These are phyloP conservation scores for Cercospora brassicicola DNA, from an alignment of 2,329 filamentous ascomycete species.

Conservation along the genomic window DNA sequence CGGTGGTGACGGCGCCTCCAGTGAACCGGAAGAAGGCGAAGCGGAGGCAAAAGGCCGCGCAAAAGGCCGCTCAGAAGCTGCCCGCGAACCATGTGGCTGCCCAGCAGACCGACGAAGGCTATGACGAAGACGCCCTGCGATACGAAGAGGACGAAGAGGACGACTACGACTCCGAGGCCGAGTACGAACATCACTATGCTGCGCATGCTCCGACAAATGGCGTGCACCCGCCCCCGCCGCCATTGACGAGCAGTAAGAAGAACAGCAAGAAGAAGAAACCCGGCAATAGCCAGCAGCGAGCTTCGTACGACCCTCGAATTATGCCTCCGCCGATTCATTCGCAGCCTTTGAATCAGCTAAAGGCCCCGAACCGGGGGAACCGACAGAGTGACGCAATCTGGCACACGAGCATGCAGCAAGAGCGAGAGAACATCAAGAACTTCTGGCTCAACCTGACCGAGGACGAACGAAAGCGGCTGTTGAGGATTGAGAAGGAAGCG, in stretches of 20 bases:
- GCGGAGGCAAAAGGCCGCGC: conserved; percentile 78
- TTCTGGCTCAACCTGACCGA: conserved; percentile 96
- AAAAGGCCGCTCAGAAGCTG: conserved; percentile 58
- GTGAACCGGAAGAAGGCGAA: conserved; percentile 96
- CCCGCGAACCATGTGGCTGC: conserved; percentile 20
- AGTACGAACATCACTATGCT: conserved; percentile 34
- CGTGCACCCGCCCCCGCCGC: conserved; percentile 31
- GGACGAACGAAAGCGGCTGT: conserved; percentile 88
- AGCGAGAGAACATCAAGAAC: conserved; percentile 94
- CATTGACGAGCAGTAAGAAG: conserved; percentile 49
- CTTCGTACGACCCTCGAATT: conserved; percentile 30
- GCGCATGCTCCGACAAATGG: conserved; percentile 44
- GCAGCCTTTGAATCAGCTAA: background rate
- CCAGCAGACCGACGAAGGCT: conserved; percentile 42
- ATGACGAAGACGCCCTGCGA: conserved; percentile 44
- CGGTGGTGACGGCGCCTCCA: conserved; percentile 39
- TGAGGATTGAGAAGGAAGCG: conserved; percentile 98
- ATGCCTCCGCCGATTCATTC: conserved; percentile 31
- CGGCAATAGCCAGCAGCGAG: conserved; percentile 17
- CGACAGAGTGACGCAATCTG: conserved; percentile 73
- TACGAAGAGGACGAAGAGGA: conserved; percentile 47
- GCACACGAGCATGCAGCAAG: conserved; percentile 92
- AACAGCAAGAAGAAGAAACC: conserved; percentile 64
- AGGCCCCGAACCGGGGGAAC: conserved; percentile 1
- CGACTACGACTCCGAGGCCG: conserved; percentile 32